Evolutionary conservation across 1,139 yeast genomes (phyloP).

Genomic region (Taphrina deformans): DNA sequence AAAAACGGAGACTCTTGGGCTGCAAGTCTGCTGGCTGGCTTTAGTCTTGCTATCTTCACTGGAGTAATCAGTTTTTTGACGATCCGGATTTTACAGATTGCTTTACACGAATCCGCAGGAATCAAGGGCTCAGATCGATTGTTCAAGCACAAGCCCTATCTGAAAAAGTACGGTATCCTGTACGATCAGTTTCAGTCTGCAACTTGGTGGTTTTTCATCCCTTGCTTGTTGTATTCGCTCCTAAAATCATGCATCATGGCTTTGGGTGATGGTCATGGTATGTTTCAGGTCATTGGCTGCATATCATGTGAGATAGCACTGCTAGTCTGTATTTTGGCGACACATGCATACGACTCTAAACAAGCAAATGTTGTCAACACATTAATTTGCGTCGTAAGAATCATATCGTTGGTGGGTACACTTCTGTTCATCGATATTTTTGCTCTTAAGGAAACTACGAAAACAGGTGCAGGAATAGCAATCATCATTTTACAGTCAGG

Average conservation of each 20-base stretch:
- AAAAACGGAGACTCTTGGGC: constrained; percentile 46
- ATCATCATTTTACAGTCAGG: constrained; percentile 44
- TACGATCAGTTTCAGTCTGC: constrained; percentile 44
- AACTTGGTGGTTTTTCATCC: constrained; percentile 46
- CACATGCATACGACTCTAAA: constrained; percentile 44
- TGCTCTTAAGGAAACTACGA: constrained; percentile 41
- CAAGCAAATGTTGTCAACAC: constrained; percentile 45
- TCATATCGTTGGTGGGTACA: constrained; percentile 42
- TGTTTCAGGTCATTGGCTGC: constrained; percentile 45
- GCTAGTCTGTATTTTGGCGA: constrained; percentile 38
- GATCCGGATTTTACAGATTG: constrained; percentile 42
- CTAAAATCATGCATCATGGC: constrained; percentile 45
- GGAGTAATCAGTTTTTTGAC: constrained; percentile 41
- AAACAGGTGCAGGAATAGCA: constrained; percentile 45
- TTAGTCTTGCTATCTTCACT: constrained; percentile 43
- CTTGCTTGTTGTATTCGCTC: constrained; percentile 42
- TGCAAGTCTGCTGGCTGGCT: constrained; percentile 43
- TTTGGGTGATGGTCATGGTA: constrained; percentile 45
- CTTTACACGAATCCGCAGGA: constrained; percentile 39
- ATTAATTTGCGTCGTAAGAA: constrained; percentile 43
- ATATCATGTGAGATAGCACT: constrained; percentile 42
- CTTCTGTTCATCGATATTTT: constrained; percentile 44
- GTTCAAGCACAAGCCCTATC: constrained; percentile 45
- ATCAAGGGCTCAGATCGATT: constrained; percentile 42
- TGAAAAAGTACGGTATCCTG: constrained; percentile 44